Conservation (phyloP, 345 rosid species). For the Bruguiera sexangula region DNA sequence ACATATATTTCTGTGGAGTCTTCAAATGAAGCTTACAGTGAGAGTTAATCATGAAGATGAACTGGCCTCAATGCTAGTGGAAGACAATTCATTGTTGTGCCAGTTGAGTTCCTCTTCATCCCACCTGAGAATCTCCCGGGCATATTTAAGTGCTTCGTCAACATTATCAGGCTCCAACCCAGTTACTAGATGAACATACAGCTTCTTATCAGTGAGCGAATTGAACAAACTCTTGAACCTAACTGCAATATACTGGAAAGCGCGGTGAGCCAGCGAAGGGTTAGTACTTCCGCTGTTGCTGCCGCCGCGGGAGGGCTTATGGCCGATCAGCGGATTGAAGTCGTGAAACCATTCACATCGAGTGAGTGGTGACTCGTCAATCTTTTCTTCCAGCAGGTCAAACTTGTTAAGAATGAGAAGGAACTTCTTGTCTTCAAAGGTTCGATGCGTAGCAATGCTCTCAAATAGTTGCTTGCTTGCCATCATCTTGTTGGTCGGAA, state of each 20-base stretch:
- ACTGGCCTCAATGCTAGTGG: constrained; percentile 49
- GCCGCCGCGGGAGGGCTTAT: constrained; percentile 18
- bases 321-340: constrained; percentile 60
- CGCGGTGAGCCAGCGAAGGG: constrained; percentile 57
- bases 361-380: constrained; percentile 50
- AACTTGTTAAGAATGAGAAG: constrained; percentile 78
- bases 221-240: constrained; percentile 69
- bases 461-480: constrained; percentile 68
- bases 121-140: constrained; percentile 66
- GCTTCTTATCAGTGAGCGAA: constrained; percentile 48
- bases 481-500: constrained; percentile 69
- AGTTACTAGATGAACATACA: constrained; percentile 52
- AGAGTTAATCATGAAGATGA: constrained; percentile 33
- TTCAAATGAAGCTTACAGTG: neutral
- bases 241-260: constrained; percentile 60
- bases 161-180: constrained; percentile 61
- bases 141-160: constrained; percentile 52
- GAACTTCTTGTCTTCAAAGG: constrained; percentile 59
- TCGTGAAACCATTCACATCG: constrained; percentile 81
- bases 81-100: constrained; percentile 36
- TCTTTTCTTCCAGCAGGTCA: constrained; percentile 73
- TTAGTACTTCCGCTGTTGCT: constrained; percentile 22
- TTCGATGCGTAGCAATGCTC: constrained; percentile 51
- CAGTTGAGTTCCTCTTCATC: constrained; percentile 34
- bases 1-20: neutral